Conservation (phyloP, 2,329 filamentous ascomycete species). For the Fusarium newnesense region DNA sequence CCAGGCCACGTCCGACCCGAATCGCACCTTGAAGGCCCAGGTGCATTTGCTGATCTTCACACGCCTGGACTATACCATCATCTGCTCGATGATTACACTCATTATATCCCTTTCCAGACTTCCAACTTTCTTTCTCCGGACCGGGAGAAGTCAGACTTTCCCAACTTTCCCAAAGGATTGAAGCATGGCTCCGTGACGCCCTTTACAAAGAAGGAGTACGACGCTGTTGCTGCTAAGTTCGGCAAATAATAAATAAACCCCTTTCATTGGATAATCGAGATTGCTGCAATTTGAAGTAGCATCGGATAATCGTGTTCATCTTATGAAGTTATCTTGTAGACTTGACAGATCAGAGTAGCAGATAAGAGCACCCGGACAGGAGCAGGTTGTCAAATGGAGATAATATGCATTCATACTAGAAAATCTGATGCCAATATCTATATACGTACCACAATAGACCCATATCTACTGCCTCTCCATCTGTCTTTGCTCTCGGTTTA, state of each 20-base stretch:
- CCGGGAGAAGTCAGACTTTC: constrained; percentile 49
- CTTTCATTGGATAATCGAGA: rapidly evolving
- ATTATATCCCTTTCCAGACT: constrained; percentile 58
- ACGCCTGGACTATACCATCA: constrained; percentile 52
- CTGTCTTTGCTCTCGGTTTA: not conserved
- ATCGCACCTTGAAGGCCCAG: constrained; percentile 50
- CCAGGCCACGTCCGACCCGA: constrained; percentile 48
- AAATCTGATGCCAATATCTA: not conserved
- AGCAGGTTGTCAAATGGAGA: not conserved
- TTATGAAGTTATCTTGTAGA: not conserved
- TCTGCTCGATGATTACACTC: constrained; percentile 56
- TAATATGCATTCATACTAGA: not conserved
- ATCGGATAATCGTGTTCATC: not conserved
- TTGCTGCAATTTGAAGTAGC: not conserved
- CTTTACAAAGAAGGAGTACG: constrained; percentile 54
- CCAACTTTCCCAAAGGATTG: constrained; percentile 54
- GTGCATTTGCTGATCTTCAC: constrained; percentile 51
- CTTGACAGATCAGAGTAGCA: not conserved
- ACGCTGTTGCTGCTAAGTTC: constrained; percentile 44
- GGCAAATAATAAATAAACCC: not conserved
- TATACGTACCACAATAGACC: not conserved
- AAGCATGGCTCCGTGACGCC: constrained; percentile 61
- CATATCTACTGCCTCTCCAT: not conserved
- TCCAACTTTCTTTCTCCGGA: constrained; percentile 47
- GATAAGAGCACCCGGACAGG: not conserved